Evolutionary conservation across 805 yeast genomes (phyloP).

Genomic region (Saturnispora silvae): DNA sequence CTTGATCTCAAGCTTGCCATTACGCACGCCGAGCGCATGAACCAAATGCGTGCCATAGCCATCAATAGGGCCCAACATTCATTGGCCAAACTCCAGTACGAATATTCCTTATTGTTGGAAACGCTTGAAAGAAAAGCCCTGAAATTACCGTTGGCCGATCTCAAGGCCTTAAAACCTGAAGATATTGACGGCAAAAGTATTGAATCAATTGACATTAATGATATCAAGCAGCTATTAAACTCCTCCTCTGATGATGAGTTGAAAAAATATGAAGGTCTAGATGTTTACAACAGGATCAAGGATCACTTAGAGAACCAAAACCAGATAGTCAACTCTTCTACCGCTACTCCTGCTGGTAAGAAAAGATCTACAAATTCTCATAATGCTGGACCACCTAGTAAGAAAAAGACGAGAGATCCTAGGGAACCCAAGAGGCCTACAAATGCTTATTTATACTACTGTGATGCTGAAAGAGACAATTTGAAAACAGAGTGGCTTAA

Average conservation of each 20-base stretch:
- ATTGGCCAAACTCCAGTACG: slow-evolving; percentile 69
- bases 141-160: slow-evolving; percentile 18
- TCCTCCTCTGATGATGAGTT: slow-evolving; percentile 17
- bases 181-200: slow-evolving; percentile 22
- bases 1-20: slow-evolving; percentile 60
- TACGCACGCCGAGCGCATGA: slow-evolving; percentile 61
- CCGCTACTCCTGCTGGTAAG: neutral
- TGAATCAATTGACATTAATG: slow-evolving; percentile 20
- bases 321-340: slow-evolving; percentile 1
- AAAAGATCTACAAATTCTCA: slow-evolving; percentile 10
- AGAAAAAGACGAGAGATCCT: slow-evolving; percentile 54
- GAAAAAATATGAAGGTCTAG: slow-evolving; percentile 3
- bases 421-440: slow-evolving; percentile 82
- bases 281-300: neutral
- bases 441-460: slow-evolving; percentile 78
- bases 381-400: slow-evolving; percentile 17
- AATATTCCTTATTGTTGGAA: slow-evolving; percentile 72
- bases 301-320: neutral
- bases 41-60: slow-evolving; percentile 66
- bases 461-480: slow-evolving; percentile 75
- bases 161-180: slow-evolving; percentile 16
- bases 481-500: slow-evolving; percentile 48
- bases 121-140: slow-evolving; percentile 53
- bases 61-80: slow-evolving; percentile 67
- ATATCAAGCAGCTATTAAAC: slow-evolving; percentile 20